Percentiles rank a stretch among this genome's conserved stretches.
Evolutionary conservation across 768 basidiomycete genomes (phyloP).

Genomic region (Lactarius pseudohatsudake): DNA sequence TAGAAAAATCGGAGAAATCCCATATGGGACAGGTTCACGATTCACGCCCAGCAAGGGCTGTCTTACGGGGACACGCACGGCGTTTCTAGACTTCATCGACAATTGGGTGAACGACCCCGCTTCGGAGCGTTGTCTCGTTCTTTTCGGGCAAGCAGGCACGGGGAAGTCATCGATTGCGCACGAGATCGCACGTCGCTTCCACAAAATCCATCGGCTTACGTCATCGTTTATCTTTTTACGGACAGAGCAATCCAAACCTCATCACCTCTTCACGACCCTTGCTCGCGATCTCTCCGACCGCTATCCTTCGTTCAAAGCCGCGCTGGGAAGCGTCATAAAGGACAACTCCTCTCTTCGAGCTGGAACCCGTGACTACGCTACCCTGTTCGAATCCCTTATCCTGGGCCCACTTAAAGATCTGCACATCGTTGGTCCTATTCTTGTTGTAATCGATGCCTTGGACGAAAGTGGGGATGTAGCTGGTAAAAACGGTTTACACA

Average conservation of each 20-base stretch:
- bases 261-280: conserved; percentile 6
- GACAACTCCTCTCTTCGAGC: neutral
- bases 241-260: neutral
- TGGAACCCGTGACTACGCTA: neutral
- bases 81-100: neutral
- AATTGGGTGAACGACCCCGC: neutral
- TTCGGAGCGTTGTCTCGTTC: neutral
- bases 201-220: neutral
- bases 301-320: neutral
- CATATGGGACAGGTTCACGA: neutral
- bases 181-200: neutral
- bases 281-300: neutral
- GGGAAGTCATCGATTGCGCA: too few species aligned
- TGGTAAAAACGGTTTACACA: neutral
- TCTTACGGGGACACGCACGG: neutral
- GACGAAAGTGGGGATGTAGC: conserved; percentile 1
- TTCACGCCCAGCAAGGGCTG: neutral
- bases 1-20: neutral
- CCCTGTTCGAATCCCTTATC: neutral
- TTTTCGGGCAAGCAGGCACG: neutral
- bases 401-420: neutral
- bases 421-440: neutral
- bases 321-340: neutral
- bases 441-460: conserved; percentile 3
- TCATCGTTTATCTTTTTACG: neutral